A percentile compares a stretch with the other conserved stretches of the same genome.
Conservation (phyloP, 768 basidiomycete genomes). For the Favolaschia claudopus region DNA sequence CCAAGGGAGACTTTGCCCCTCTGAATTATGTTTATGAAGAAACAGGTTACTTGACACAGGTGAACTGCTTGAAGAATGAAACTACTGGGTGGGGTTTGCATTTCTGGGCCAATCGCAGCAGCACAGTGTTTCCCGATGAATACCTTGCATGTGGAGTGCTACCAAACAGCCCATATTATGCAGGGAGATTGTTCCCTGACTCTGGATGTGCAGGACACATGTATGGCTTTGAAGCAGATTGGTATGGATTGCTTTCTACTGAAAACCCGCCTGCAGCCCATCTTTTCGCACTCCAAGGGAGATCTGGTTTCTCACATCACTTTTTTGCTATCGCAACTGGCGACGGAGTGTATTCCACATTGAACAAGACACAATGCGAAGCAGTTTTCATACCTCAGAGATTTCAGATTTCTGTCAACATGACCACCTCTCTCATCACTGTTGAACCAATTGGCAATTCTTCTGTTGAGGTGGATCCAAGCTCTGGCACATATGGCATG, state of each 20-base stretch:
- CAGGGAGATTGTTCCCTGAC: neutral
- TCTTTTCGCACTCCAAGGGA: neutral
- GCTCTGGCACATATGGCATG: neutral
- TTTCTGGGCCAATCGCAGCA: neutral
- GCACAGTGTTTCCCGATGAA: neutral
- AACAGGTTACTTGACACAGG: neutral
- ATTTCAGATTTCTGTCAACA: constrained; percentile 3
- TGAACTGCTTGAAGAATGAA: neutral
- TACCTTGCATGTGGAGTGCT: neutral
- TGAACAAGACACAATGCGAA: constrained; percentile 8
- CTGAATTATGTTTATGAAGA: constrained; percentile 3
- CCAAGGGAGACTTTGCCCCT: neutral
- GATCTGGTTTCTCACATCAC: neutral
- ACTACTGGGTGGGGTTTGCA: constrained; percentile 3
- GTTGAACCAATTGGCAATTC: neutral
- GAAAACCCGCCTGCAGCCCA: too few relatives aligned
- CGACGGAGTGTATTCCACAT: neutral
- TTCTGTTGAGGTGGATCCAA: neutral
- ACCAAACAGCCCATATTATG: neutral
- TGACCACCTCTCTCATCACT: neutral
- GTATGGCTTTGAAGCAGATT: neutral
- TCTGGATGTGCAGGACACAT: neutral
- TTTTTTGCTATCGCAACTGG: constrained; percentile 4
- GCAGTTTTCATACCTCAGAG: neutral
- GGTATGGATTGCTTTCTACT: neutral